phyloP scores from a whole-genome alignment of 352 stramenopile species.

The Phytopythium oedochilum region DNA sequence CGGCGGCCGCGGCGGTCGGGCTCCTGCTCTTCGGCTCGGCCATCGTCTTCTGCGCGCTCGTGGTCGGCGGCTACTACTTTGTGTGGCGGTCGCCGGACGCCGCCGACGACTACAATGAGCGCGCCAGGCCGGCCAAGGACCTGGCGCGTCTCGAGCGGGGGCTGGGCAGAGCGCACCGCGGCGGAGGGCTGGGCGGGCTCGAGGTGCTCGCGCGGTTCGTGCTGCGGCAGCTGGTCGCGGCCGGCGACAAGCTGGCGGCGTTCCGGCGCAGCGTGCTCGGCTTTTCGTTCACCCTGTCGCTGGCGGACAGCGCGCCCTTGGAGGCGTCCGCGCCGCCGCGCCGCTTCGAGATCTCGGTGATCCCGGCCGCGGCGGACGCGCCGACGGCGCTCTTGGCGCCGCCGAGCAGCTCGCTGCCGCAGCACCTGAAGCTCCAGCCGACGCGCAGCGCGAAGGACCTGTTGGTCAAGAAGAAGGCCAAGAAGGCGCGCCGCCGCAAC shows the following conservation, averaged over 20 bases:
- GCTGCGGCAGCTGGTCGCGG: slow-evolving; percentile 4
- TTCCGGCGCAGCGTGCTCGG: slow-evolving; percentile 43
- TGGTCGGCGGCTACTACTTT: slow-evolving; percentile 13
- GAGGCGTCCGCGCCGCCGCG: slow-evolving; percentile 3
- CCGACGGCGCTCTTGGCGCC: slow-evolving; percentile 21
- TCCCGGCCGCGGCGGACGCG: slow-evolving; percentile 10
- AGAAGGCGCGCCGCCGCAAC: slow-evolving; percentile 5
- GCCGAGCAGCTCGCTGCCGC: slow-evolving; percentile 13
- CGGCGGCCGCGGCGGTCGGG: slow-evolving; percentile 14
- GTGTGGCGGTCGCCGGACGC: too few relatives aligned
- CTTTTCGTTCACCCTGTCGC: slow-evolving; percentile 57
- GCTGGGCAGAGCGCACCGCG: slow-evolving; percentile 4
- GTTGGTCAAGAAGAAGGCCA: slow-evolving; percentile 2
- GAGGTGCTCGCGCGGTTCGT: neutral
- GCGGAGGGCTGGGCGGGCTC: neutral
- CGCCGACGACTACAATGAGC: neutral
- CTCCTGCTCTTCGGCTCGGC: slow-evolving; percentile 34
- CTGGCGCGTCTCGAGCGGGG: slow-evolving; percentile 10
- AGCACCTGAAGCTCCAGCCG: slow-evolving; percentile 7
- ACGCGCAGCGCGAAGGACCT: neutral
- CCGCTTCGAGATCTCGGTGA: slow-evolving; percentile 6
- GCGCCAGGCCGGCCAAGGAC: neutral
- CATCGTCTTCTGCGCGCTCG: slow-evolving; percentile 29
- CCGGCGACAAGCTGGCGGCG: slow-evolving; percentile 9
- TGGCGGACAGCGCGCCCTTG: slow-evolving; percentile 31